A percentile compares a stretch with the other conserved stretches of the same genome.
These are phyloP conservation scores for Nannizziopsis barbatae DNA, from an alignment of 2,329 filamentous ascomycete genomes.

Conservation along the genomic window DNA sequence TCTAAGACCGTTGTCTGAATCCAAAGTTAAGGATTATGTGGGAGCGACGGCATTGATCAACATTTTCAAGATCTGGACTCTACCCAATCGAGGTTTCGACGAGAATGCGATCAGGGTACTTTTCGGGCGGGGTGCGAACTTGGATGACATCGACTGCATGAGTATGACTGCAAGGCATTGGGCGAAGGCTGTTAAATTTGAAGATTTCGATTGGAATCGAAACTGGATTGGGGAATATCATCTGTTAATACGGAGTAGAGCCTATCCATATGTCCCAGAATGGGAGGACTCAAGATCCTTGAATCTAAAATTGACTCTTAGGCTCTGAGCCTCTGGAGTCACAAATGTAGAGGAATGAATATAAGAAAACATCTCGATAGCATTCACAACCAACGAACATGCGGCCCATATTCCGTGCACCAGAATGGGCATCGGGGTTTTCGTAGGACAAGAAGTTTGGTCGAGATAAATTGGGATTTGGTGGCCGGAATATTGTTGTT, in stretches of 20 bases:
- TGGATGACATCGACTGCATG: background rate
- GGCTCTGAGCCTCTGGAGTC: too few relatives aligned
- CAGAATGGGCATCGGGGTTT: too few relatives aligned
- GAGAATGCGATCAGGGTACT: background rate
- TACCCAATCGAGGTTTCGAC: background rate
- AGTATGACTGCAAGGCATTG: background rate
- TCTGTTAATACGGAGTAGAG: background rate
- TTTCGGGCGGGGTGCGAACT: background rate
- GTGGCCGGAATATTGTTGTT: too few relatives aligned
- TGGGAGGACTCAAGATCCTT: too few relatives aligned
- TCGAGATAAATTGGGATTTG: too few relatives aligned
- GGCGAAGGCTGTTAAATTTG: background rate
- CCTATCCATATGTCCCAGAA: too few relatives aligned
- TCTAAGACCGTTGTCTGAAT: conserved; percentile 2
- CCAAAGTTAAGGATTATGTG: conserved; percentile 1
- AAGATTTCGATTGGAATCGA: background rate
- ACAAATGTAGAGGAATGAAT: too few relatives aligned
- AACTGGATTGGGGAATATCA: background rate
- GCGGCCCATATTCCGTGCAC: too few relatives aligned
- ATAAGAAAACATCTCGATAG: too few relatives aligned
- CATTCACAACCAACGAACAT: too few relatives aligned
- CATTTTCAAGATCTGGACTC: background rate
- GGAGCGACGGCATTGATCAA: conserved; percentile 9
- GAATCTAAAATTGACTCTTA: too few relatives aligned
- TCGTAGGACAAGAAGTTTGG: too few relatives aligned